Conservation (phyloP, 1,284 basidiomycete species). For the Ustilago hordei region DNA sequence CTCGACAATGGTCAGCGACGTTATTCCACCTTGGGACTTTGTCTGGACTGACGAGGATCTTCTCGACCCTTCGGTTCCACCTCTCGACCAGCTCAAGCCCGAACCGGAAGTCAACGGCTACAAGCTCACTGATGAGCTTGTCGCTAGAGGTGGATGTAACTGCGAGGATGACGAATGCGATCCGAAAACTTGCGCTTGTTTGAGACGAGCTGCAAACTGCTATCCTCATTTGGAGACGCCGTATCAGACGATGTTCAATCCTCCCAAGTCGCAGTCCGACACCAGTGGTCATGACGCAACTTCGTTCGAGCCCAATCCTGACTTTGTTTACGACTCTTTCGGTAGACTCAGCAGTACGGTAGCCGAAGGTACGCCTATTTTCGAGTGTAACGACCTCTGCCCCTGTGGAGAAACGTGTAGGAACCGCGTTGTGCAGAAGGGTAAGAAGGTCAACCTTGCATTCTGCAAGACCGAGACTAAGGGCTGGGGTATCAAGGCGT, state of each 20-base stretch:
- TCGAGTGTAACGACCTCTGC: conserved; percentile 87
- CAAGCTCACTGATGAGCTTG: conserved; percentile 38
- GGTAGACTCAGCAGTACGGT: conserved; percentile 26
- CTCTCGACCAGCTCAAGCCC: conserved; percentile 10
- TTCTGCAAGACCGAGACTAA: conserved; percentile 77
- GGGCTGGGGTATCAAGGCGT: conserved; percentile 74
- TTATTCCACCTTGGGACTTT: conserved; percentile 58
- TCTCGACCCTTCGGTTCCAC: conserved; percentile 29
- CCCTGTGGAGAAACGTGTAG: conserved; percentile 80
- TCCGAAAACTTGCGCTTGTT: conserved; percentile 51
- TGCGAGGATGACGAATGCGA: conserved; percentile 54
- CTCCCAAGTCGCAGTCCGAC: not conserved
- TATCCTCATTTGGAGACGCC: conserved; percentile 13
- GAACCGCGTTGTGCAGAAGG: conserved; percentile 87
- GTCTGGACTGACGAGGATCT: conserved; percentile 48
- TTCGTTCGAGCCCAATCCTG: not conserved
- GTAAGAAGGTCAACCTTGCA: conserved; percentile 73
- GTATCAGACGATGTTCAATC: conserved; percentile 27
- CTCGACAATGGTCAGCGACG: conserved; percentile 27
- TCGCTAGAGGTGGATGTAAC: conserved; percentile 34
- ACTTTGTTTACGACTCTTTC: conserved; percentile 42
- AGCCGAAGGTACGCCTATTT: conserved; percentile 74
- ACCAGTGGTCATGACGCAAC: not conserved
- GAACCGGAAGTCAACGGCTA: conserved; percentile 22
- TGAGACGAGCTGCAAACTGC: conserved; percentile 29